Evolutionary conservation across 495 filamentous ascomycete species (phyloP), one percentile per base, ranked within the genome.

Genomic region (Elaphomyces granulatus): DNA sequence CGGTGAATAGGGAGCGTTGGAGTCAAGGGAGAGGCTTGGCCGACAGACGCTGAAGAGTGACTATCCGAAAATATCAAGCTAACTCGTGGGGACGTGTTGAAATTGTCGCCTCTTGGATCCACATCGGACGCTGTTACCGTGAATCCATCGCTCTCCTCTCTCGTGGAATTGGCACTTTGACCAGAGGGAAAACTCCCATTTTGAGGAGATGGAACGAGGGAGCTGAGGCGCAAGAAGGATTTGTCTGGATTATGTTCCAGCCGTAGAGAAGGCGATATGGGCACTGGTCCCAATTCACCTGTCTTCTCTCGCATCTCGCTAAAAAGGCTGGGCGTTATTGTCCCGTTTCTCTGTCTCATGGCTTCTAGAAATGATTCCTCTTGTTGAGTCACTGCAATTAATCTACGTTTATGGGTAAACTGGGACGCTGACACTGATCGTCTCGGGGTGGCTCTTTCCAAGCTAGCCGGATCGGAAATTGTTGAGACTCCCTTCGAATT

Each of bases 371-470:
- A 63, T 52, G 81, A 74, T 51, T 86, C 80, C 53, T 94, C 87
- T 56, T 93, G 83, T 37, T 75, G 69, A 0, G 84, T 93, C 36
- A 93, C 84, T 0, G 81, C 79, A 73, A 94, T 90, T 30, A 90
- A 64, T 28, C 78, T 77, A 37, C 23, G 51, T 46, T 38, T 54
- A 35, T 33, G 15, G 40, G 46, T 4, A 41, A 44, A 20, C 41
- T 44, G 8, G 33, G 36, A 7, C 43, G 49, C 32, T 49, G 52
- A 10, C 49, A 47, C 28, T 14, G 15, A 34, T n/a, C 15, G 35
- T 4, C 20, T 32, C 41, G 14, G 12, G 18, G 30, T 43, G 44
- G 19, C 38, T 43, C 31, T 36, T 17, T 48, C 45, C 16, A 51
- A 42, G 30, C 57, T 50, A 2, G 59, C 50, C 14, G 58, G 51